Base-by-base conservation (phyloP, 495 filamentous ascomycete genomes). In the Talaromyces proteolyticus region DNA sequence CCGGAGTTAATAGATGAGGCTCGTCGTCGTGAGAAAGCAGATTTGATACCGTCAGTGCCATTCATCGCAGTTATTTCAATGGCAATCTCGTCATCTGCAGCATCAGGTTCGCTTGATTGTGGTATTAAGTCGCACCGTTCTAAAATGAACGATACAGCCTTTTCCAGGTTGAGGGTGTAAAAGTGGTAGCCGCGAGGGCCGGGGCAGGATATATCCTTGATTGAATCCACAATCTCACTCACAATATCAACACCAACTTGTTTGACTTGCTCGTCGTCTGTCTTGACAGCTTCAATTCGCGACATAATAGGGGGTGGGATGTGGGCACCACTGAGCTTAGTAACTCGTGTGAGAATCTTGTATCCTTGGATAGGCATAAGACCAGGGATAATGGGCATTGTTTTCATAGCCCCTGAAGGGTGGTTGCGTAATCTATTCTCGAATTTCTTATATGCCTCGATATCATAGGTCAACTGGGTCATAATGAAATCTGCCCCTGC, bases 311-410 rank as follows among this genome's bases (percentile, higher is more conserved):
- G 70, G 8, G 75, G 68, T 1, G 93, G 93, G 36, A 97, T 74
- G 34, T 79, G 84, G 42, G 91, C 89, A 58, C 95, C 88, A 59
- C 88, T 92, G 40, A 98, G 77, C 70, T 97, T 97, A n/a, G 93
- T 94, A 37, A 91, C 95, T 52, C 93, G 69, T 51, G 88, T 89
- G 52, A 98, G 80, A 66, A 96, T 96, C 68, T 93, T 88, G 68
- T 95, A 98, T 65, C 85, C 91, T 71, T 98, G 93, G 29, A 98
- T 87, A 20, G 93, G 93, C 92, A 98, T 96, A 59, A 98, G 72
- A 11, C 93, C 93, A 0, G 93, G 94, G 44, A 98, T 86, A 54
- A 98, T 96, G 19, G 86, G 82, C 37, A 97, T 89, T 18, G 80
- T 83, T 66, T 88, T 88, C 70, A 98, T 96, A 6, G 80, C 78